Base-by-base conservation (phyloP, 352 stramenopile species). In the Phytophthora tentaculata region DNA sequence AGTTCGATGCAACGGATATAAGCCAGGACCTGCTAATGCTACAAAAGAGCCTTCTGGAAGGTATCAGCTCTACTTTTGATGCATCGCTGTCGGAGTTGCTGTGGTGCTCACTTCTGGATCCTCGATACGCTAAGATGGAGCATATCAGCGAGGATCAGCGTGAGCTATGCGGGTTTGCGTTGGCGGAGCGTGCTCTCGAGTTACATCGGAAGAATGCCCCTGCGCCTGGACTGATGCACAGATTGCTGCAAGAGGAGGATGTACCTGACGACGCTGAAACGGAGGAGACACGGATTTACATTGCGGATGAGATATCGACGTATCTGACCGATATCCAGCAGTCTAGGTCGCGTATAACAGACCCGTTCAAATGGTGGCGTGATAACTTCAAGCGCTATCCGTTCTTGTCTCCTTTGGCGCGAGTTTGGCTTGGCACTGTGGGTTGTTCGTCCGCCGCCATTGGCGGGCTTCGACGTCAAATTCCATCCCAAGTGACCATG, bases 101-200 rank as follows among this genome's bases (percentile, higher is more conserved):
- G 16, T 89, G 81, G 81, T 76, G 79, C 17, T 74, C 77, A 10
- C 56, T 72, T 17, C 47, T 86, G 17, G 81, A 89, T 51, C 79
- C 79, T 26, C 71, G 77, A 5, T 82, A 84, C 26, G 79, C 66
- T 20, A 70, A 73, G 5, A 71, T 86, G 67, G 74, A 72, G 3
- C 79, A 88, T 29, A 20, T 90, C 22, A 66, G 55, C 0, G 79
- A 83, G 16, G 65, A 72, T n/a, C 65, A 79, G 41, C 75, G 73
- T 19, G 74, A 83, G 8, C 49, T 35, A 24, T 67, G 39, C 59
- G 32, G 44, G 5, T 14, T 61, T 22, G 50, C 53, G 17, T 35
- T 67, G 20, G 23, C 29, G n/a, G 28, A 54, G 37, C 24, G 28
- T 28, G 26, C 49, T 13, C 19, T 48, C 41, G 49, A 67, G 2